phyloP scores from a whole-genome alignment of 805 yeast genomes.

The Saccharomycopsis sp. region DNA sequence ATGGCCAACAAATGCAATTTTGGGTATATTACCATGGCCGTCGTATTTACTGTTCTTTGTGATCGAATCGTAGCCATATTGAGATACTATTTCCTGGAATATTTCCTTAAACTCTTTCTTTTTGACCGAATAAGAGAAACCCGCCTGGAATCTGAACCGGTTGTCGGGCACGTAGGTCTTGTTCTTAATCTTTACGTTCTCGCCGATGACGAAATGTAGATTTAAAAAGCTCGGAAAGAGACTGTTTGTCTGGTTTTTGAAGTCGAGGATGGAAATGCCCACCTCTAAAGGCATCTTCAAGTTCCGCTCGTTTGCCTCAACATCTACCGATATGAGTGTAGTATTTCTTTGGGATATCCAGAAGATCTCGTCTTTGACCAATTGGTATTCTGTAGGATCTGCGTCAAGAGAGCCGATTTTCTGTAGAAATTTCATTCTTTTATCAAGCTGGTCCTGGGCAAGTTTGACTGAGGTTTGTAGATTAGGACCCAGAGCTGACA shows the following conservation, averaged over 20 bases:
- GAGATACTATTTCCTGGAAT: constrained; percentile 37
- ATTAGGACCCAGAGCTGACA: not conserved
- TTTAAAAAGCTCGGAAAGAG: constrained; percentile 32
- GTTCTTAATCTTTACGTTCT: constrained; percentile 36
- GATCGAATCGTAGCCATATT: constrained; percentile 33
- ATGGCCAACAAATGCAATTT: constrained; percentile 52
- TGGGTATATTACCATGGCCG: constrained; percentile 18
- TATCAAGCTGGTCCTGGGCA: not conserved
- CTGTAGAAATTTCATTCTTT: not conserved
- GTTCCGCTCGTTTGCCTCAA: constrained; percentile 50
- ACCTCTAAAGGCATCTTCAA: constrained; percentile 44
- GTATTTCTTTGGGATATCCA: constrained; percentile 25
- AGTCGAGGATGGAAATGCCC: constrained; percentile 53
- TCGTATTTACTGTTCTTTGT: constrained; percentile 24
- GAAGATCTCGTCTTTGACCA: constrained; percentile 24
- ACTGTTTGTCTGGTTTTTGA: constrained; percentile 36
- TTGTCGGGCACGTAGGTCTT: constrained; percentile 51
- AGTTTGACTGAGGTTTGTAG: not conserved
- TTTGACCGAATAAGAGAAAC: constrained; percentile 39
- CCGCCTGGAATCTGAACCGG: constrained; percentile 43
- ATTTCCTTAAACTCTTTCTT: constrained; percentile 30
- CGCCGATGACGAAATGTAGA: constrained; percentile 41
- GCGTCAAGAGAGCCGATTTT: not conserved
- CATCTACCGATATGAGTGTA: constrained; percentile 42
- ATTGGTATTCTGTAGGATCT: not conserved